phyloP scores from a whole-genome alignment of 1,139 yeast species.

The Pichia sorboxylosa region DNA sequence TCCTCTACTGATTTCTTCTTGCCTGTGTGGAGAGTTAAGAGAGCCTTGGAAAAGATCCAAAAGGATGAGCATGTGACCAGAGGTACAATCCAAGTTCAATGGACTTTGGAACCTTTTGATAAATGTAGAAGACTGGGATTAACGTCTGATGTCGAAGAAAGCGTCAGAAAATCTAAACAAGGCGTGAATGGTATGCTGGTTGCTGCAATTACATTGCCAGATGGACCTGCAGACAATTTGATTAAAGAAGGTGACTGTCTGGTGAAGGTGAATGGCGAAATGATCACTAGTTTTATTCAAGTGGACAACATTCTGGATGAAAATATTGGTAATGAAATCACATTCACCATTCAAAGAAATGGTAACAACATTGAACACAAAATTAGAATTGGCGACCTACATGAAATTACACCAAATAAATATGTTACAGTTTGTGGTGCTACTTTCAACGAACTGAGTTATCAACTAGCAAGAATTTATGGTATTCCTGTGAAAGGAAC shows the following conservation, averaged over 20 bases:
- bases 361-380: slow-evolving; percentile 44
- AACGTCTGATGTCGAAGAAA: slow-evolving; percentile 59
- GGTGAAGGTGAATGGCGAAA: slow-evolving; percentile 56
- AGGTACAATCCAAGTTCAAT: slow-evolving; percentile 86
- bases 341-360: slow-evolving; percentile 61
- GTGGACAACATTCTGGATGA: slow-evolving; percentile 80
- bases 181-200: slow-evolving; percentile 71
- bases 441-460: slow-evolving; percentile 70
- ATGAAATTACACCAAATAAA: slow-evolving; percentile 69
- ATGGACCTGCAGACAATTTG: slow-evolving; percentile 71
- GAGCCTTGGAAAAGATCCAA: slow-evolving; percentile 73
- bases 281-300: slow-evolving; percentile 59
- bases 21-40: slow-evolving; percentile 70
- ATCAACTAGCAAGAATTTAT: slow-evolving; percentile 77
- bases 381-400: slow-evolving; percentile 62
- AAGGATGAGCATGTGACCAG: slow-evolving; percentile 46
- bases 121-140: slow-evolving; percentile 84
- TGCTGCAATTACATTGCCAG: slow-evolving; percentile 73
- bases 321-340: slow-evolving; percentile 49
- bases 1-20: slow-evolving; percentile 89
- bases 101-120: slow-evolving; percentile 80
- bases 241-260: slow-evolving; percentile 82
- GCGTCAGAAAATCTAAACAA: slow-evolving; percentile 50
- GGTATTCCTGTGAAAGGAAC: slow-evolving; percentile 82
- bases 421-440: slow-evolving; percentile 83